Percentiles rank a stretch among this genome's conserved stretches.
These are phyloP conservation scores for Postia placenta DNA, from an alignment of 768 basidiomycete species.

Conservation along the genomic window DNA sequence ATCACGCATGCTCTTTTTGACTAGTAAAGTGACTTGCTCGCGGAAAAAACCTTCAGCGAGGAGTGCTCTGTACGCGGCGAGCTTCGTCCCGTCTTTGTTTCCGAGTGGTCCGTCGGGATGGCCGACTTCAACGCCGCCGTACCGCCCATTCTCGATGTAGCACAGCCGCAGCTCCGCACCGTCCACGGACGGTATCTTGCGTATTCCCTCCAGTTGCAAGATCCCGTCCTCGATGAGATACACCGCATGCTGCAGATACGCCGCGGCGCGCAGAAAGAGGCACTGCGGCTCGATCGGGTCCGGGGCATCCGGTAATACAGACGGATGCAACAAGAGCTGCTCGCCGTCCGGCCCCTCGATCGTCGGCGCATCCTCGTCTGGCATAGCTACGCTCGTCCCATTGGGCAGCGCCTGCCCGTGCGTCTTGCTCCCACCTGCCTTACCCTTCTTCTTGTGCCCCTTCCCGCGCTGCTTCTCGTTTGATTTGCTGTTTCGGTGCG, in stretches of 20 bases:
- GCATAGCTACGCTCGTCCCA: slow-evolving; percentile 45
- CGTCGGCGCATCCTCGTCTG: slow-evolving; percentile 30
- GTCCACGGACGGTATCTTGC: slow-evolving; percentile 52
- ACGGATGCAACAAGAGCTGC: slow-evolving; percentile 56
- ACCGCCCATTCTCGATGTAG: slow-evolving; percentile 67
- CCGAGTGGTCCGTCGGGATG: slow-evolving; percentile 78
- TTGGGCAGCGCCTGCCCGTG: slow-evolving; percentile 65
- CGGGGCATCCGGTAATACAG: slow-evolving; percentile 70
- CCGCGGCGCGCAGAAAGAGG: slow-evolving; percentile 77
- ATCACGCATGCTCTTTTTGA: slow-evolving; percentile 77
- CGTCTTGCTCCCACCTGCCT: slow-evolving; percentile 29
- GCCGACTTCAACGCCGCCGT: slow-evolving; percentile 83
- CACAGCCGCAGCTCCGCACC: slow-evolving; percentile 74
- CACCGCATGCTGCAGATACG: slow-evolving; percentile 76
- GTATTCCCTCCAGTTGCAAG: slow-evolving; percentile 63
- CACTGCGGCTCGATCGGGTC: slow-evolving; percentile 85
- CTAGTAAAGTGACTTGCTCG: slow-evolving; percentile 50
- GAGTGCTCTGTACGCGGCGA: slow-evolving; percentile 53
- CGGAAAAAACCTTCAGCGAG: slow-evolving; percentile 51
- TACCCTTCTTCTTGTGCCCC: slow-evolving; percentile 47
- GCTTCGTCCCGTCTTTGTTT: slow-evolving; percentile 47
- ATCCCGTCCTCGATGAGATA: slow-evolving; percentile 69
- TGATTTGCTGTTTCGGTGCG: slow-evolving; percentile 41
- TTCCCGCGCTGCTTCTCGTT: slow-evolving; percentile 31
- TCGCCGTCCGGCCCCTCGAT: slow-evolving; percentile 47